phyloP scores from a whole-genome alignment of 2,329 filamentous ascomycete genomes.

The Fusarium tricinctum region DNA sequence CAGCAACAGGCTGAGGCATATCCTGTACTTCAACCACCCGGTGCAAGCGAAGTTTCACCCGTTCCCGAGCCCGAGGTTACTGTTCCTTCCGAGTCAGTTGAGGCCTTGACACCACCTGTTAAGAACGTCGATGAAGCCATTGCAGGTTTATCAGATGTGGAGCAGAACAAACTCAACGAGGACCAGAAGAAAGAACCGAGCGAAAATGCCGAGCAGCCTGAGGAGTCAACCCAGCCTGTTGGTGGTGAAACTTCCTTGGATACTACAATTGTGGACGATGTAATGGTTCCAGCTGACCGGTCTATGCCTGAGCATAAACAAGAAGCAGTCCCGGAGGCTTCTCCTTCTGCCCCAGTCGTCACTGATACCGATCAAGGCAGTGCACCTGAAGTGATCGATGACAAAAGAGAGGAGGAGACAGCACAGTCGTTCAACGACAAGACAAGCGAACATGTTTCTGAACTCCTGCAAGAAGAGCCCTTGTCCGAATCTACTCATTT shows the following conservation, averaged over 20 bases:
- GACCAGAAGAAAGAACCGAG: not conserved
- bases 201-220: constrained; percentile 2
- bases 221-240: constrained; percentile 10
- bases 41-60: not conserved
- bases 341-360: not conserved
- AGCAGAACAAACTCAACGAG: constrained; percentile 24
- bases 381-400: not conserved
- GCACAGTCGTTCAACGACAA: not conserved
- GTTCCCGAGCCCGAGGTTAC: not conserved
- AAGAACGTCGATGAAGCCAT: not conserved
- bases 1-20: not conserved
- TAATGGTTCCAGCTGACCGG: not conserved
- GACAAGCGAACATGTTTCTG: not conserved
- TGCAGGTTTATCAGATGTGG: constrained; percentile 10
- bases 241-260: not conserved
- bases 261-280: not conserved
- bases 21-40: not conserved
- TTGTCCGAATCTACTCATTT: not conserved
- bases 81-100: not conserved
- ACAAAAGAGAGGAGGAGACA: not conserved
- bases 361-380: not conserved
- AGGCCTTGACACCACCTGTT: not conserved
- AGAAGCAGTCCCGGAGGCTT: not conserved
- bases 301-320: not conserved
- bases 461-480: not conserved